Evolutionary conservation across 1,284 basidiomycete species (phyloP).

Genomic region (Trichosporon sp.): DNA sequence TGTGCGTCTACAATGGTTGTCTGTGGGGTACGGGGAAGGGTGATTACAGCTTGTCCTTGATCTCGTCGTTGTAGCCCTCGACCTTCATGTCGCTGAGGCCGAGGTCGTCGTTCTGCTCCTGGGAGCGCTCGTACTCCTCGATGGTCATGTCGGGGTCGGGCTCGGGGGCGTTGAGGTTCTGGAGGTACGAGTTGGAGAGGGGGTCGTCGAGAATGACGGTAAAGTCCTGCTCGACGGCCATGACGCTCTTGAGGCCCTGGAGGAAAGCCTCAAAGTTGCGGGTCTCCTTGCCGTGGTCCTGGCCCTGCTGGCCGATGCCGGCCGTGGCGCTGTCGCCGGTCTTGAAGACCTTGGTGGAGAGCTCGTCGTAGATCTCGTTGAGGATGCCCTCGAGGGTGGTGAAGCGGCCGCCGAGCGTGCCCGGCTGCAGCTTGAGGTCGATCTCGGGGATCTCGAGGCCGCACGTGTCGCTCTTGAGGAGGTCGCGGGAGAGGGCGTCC

Average conservation of each 20-base stretch:
- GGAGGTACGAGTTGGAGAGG: conserved; percentile 89
- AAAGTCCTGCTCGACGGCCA: conserved; percentile 69
- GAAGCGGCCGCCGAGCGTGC: conserved; percentile 96
- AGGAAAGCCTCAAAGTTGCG: conserved; percentile 71
- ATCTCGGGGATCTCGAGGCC: conserved; percentile 92
- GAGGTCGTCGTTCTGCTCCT: conserved; percentile 91
- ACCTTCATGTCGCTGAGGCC: conserved; percentile 96
- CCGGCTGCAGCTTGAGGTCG: conserved; percentile 83
- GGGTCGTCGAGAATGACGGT: conserved; percentile 95
- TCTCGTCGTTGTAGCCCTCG: conserved; percentile 65
- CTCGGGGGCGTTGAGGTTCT: conserved; percentile 90
- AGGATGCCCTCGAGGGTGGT: conserved; percentile 95
- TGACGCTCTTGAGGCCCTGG: conserved; percentile 71
- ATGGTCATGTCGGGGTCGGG: conserved; percentile 85
- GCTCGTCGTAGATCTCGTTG: conserved; percentile 91
- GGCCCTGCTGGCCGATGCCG: conserved; percentile 35
- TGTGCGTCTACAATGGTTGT: not conserved
- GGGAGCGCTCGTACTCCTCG: conserved; percentile 75
- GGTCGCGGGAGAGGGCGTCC: conserved; percentile 90
- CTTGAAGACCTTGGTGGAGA: conserved; percentile 83
- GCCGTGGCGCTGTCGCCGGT: conserved; percentile 44
- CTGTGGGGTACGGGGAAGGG: not conserved
- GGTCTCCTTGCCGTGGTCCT: conserved; percentile 52
- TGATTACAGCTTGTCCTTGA: conserved; percentile 20
- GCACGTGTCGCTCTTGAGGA: conserved; percentile 93